A percentile compares a stretch with the other conserved stretches of the same genome.
Conservation (phyloP, 208 protist genomes). For the Leishmania turanica region DNA sequence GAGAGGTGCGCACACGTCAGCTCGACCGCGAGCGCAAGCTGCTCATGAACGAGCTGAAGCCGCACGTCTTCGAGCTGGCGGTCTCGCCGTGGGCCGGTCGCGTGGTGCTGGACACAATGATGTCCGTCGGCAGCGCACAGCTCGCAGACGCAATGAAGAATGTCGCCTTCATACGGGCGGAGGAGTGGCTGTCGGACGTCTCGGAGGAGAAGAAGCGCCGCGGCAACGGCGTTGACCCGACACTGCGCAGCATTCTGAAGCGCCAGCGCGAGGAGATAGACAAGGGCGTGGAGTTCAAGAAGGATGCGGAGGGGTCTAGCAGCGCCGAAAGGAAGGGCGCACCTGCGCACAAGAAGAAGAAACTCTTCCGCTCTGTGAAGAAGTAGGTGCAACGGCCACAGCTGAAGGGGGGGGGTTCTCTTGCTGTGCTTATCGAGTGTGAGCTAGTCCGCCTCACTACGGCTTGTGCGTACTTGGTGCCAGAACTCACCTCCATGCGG, state of each 20-base stretch:
- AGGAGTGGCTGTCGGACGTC: conserved; percentile 79
- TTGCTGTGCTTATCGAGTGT: not conserved
- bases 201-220: conserved; percentile 51
- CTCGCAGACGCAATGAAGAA: conserved; percentile 80
- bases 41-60: conserved; percentile 88
- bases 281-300: conserved; percentile 30
- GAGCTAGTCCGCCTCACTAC: not conserved
- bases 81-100: conserved; percentile 88
- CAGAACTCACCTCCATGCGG: not conserved
- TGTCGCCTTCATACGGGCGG: conserved; percentile 81
- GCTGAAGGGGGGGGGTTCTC: too few relatives aligned
- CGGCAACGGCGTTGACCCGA: conserved; percentile 67
- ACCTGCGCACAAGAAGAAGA: conserved; percentile 56
- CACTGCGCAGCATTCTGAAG: conserved; percentile 70
- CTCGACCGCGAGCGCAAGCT: conserved; percentile 63
- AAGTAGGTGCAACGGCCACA: conserved; percentile 33
- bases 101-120: conserved; percentile 86
- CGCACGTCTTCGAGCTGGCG: conserved; percentile 82
- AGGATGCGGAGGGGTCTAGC: conserved; percentile 1
- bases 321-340: not conserved
- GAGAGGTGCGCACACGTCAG: conserved; percentile 60
- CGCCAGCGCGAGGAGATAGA: conserved; percentile 61
- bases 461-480: not conserved
- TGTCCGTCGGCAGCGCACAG: conserved; percentile 59
- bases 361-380: conserved; percentile 73